phyloP scores from a whole-genome alignment of 2,329 filamentous ascomycete species.

The Phaeoacremonium minimum region DNA sequence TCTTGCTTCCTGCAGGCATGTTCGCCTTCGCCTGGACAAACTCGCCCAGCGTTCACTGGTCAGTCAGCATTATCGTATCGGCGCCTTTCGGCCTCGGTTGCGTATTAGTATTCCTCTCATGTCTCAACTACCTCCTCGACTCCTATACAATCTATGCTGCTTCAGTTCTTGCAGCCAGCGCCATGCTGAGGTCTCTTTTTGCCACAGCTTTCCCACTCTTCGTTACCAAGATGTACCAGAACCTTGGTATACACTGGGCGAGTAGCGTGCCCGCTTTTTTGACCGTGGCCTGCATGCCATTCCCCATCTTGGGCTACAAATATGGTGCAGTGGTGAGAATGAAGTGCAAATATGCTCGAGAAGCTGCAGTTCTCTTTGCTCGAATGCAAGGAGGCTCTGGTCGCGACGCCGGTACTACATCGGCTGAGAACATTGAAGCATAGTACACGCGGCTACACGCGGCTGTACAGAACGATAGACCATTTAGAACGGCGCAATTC shows the following conservation, averaged over 20 bases:
- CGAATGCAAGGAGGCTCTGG: too few species aligned
- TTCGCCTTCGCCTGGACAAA: conserved; percentile 55
- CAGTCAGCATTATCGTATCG: conserved; percentile 17
- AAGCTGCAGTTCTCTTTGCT: conserved; percentile 58
- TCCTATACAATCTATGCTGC: conserved; percentile 56
- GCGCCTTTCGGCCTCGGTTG: conserved; percentile 29
- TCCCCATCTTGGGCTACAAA: conserved; percentile 72
- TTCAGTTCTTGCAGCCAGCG: conserved; percentile 55
- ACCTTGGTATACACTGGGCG: conserved; percentile 52
- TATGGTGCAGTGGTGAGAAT: conserved; percentile 62
- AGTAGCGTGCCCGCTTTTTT: conserved; percentile 52
- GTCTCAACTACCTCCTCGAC: conserved; percentile 53
- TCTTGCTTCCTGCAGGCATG: conserved; percentile 45
- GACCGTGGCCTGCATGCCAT: conserved; percentile 63
- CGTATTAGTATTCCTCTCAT: conserved; percentile 47
- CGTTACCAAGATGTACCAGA: conserved; percentile 28
- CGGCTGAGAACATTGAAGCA: too few species aligned
- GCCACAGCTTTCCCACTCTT: conserved; percentile 60
- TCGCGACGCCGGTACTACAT: too few species aligned
- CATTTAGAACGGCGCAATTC: too few species aligned
- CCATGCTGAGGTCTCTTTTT: conserved; percentile 55
- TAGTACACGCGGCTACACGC: too few species aligned
- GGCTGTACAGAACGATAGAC: too few species aligned
- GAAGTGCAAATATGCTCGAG: conserved; percentile 65
- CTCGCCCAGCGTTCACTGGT: conserved; percentile 17